Evolutionary conservation across 1,284 basidiomycete species (phyloP).

Genomic region (Cryptococcus floricola): DNA sequence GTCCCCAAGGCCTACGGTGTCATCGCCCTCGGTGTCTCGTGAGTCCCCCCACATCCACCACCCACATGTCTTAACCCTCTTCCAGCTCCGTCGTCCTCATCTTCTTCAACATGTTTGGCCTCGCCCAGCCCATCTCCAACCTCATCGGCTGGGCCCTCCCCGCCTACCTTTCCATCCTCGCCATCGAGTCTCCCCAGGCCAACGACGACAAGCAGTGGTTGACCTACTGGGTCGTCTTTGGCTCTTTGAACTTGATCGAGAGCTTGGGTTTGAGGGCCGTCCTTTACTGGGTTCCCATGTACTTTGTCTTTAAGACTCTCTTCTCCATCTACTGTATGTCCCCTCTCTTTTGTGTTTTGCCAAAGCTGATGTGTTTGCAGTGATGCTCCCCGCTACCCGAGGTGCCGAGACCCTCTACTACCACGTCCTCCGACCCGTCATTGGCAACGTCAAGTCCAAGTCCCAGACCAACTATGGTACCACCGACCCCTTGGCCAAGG

Average conservation of each 20-base stretch:
- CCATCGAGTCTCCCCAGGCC: slow-evolving; percentile 49
- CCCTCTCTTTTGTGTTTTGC: background rate
- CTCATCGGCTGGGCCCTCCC: slow-evolving; percentile 52
- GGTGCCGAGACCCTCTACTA: slow-evolving; percentile 70
- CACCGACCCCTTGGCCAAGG: slow-evolving; percentile 30
- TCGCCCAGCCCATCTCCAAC: slow-evolving; percentile 49
- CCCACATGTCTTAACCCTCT: background rate
- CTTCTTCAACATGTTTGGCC: slow-evolving; percentile 52
- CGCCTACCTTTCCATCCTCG: slow-evolving; percentile 50
- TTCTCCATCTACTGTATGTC: slow-evolving; percentile 70
- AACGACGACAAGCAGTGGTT: slow-evolving; percentile 53
- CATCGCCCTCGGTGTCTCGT: slow-evolving; percentile 65
- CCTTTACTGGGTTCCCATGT: slow-evolving; percentile 57
- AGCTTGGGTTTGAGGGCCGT: slow-evolving; percentile 44
- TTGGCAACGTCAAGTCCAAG: slow-evolving; percentile 51
- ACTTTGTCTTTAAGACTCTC: slow-evolving; percentile 81
- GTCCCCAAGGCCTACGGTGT: slow-evolving; percentile 90
- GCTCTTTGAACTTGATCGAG: slow-evolving; percentile 49
- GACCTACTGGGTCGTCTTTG: slow-evolving; percentile 51
- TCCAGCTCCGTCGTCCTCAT: slow-evolving; percentile 44
- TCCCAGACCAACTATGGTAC: slow-evolving; percentile 16
- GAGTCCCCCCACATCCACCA: slow-evolving; percentile 14
- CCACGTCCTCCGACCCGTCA: slow-evolving; percentile 64
- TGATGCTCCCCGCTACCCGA: slow-evolving; percentile 52
- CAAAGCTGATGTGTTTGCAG: slow-evolving; percentile 12